Evolutionary conservation across 129 eudicot species (phyloP), one percentile per base, ranked within the genome.

Genomic region (Saussurea involucrata): DNA sequence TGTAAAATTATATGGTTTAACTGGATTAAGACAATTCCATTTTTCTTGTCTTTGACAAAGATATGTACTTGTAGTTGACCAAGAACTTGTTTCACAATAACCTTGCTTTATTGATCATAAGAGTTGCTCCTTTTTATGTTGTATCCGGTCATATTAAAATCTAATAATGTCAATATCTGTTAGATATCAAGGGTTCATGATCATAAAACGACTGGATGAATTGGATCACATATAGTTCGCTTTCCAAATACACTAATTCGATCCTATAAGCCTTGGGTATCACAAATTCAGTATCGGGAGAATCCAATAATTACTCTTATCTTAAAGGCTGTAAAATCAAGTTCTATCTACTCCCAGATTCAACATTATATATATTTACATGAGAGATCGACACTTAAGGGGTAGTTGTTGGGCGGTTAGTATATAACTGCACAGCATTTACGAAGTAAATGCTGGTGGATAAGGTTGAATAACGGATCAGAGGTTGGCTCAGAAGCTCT

Each of bases 31-130:
- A 40, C 49, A 40, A 40, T 40, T 0, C 0, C 49, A 10, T 11
- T 40, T 40, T 10, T 29, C 28, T 24, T 66, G 36, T 58, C 49
- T 32, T 58, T 58, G 40, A 64, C 44, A 36, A 36, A 24, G 66
- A 27, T 64, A 25, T 37, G 71, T 36, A 37, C 63, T 75, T 63
- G 71, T 37, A 75, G 40, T 8, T 63, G 71, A 60, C 69, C 20
- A 63, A 24, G 17, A 6, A 75, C 25, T 74, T 34, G 13, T 31
- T 75, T 25, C 42, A 57, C 21, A 58, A 57, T 73, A 73, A 22
- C 37, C 75, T 71, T 71, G 75, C 21, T 72, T 49, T 31, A 49
- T n/a, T 24, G 66, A 72, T 31, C 37, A 49, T 27, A 49, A 72
- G 65, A 25, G 37, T 22, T 31, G 8, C 9, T 25, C 66, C 20